These are phyloP conservation scores for Bisporella sp. DNA, from an alignment of 2,329 filamentous ascomycete species.

Conservation along the genomic window DNA sequence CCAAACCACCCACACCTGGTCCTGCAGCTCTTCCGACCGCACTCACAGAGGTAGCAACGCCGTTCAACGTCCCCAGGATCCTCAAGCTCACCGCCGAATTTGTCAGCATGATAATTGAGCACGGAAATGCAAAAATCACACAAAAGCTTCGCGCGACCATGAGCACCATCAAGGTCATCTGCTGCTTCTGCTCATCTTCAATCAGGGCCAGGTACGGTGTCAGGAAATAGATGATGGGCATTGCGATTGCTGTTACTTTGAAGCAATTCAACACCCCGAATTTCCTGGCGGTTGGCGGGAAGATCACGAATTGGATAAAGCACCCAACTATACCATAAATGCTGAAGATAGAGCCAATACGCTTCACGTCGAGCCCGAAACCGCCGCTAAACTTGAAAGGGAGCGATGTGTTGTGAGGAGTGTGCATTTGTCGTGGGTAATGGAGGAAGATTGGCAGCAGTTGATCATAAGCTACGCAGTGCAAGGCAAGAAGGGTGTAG, in stretches of 20 bases:
- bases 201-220: constrained; percentile 74
- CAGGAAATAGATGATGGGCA: constrained; percentile 72
- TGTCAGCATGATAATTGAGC: constrained; percentile 81
- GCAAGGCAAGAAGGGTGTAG: constrained; percentile 76
- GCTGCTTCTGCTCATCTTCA: constrained; percentile 38
- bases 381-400: constrained; percentile 81
- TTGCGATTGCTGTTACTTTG: constrained; percentile 55
- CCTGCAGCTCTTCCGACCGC: constrained; percentile 75
- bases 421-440: constrained; percentile 51
- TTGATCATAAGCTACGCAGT: constrained; percentile 81
- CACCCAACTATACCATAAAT: constrained; percentile 74
- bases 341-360: constrained; percentile 82
- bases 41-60: constrained; percentile 76
- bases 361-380: constrained; percentile 64
- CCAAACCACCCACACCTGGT: constrained; percentile 63
- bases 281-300: constrained; percentile 65
- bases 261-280: constrained; percentile 73
- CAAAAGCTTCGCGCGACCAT: constrained; percentile 69
- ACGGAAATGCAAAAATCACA: constrained; percentile 83
- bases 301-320: constrained; percentile 80
- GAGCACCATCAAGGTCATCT: constrained; percentile 55
- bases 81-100: constrained; percentile 72
- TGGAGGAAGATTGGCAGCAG: constrained; percentile 85
- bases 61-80: constrained; percentile 83
- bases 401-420: constrained; percentile 50